Evolutionary conservation across 2,329 filamentous ascomycete genomes (phyloP).

Genomic region (Lachnellula suecica): DNA sequence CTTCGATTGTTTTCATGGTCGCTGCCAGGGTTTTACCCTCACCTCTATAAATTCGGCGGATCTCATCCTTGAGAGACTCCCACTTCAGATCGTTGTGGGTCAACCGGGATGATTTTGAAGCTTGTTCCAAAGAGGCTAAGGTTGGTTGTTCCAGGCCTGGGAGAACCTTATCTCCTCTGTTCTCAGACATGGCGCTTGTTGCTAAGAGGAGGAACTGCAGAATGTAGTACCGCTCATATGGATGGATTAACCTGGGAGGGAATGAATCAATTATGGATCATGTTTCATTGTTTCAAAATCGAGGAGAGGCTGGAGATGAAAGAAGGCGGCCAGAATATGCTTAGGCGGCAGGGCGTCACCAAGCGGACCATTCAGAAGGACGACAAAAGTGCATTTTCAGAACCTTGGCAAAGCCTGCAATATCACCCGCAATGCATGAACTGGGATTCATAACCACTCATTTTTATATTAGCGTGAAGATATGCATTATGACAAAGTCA

Average conservation of each 20-base stretch:
- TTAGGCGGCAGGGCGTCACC: background rate
- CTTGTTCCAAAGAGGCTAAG: background rate
- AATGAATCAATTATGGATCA: too few relatives aligned
- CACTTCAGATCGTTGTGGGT: conserved; percentile 14
- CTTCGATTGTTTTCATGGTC: conserved; percentile 7
- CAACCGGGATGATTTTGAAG: background rate
- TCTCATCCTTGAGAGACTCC: conserved; percentile 9
- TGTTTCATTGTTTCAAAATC: background rate
- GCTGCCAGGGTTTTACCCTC: conserved; percentile 9
- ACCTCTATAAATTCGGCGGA: conserved; percentile 8
- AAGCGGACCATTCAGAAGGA: background rate
- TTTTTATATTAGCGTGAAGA: too few relatives aligned
- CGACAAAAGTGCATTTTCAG: background rate
- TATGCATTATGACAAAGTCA: too few relatives aligned
- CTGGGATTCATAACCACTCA: too few relatives aligned
- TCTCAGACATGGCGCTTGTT: background rate
- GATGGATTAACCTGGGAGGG: too few relatives aligned
- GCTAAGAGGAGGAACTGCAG: background rate
- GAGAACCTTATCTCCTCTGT: background rate
- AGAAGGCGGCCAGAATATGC: too few relatives aligned
- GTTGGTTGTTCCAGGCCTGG: background rate
- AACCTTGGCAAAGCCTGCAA: background rate
- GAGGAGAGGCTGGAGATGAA: background rate
- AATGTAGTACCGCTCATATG: too few relatives aligned
- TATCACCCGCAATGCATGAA: background rate